Conservation (phyloP, 768 basidiomycete genomes). For the Lactifluus rugatus region DNA sequence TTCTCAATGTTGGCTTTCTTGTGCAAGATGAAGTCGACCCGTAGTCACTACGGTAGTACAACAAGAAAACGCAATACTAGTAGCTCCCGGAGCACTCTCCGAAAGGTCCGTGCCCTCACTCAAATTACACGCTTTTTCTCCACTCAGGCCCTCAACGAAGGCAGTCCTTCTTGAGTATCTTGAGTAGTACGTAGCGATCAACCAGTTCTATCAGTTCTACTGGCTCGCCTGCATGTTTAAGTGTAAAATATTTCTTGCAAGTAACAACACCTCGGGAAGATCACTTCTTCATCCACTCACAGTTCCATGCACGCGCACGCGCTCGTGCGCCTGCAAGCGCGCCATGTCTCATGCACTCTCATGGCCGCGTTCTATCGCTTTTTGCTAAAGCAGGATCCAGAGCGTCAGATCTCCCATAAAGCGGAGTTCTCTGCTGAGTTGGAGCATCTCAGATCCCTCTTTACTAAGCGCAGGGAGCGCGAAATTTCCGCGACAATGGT, state of each 20-base stretch:
- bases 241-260: background rate
- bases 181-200: constrained; percentile 51
- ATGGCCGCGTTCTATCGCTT: constrained; percentile 69
- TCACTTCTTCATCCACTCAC: too few species aligned
- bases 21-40: too few species aligned
- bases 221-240: background rate
- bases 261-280: background rate
- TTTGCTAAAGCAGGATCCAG: constrained; percentile 59
- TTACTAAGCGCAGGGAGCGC: too few species aligned
- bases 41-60: too few species aligned
- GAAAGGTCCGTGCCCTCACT: constrained; percentile 72
- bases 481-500: background rate
- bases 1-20: too few species aligned
- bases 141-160: constrained; percentile 67
- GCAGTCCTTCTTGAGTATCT: constrained; percentile 73
- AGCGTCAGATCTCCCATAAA: too few species aligned
- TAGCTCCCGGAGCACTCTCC: constrained; percentile 75
- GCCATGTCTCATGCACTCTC: constrained; percentile 53
- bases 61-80: too few species aligned
- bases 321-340: constrained; percentile 55
- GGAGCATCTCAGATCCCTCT: background rate
- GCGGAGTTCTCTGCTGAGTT: background rate
- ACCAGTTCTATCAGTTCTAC: too few species aligned
- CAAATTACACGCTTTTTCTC: constrained; percentile 41
- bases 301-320: constrained; percentile 61